Base-by-base conservation (phyloP, 257 asterid genomes). In the Cynanchum wilfordii region DNA sequence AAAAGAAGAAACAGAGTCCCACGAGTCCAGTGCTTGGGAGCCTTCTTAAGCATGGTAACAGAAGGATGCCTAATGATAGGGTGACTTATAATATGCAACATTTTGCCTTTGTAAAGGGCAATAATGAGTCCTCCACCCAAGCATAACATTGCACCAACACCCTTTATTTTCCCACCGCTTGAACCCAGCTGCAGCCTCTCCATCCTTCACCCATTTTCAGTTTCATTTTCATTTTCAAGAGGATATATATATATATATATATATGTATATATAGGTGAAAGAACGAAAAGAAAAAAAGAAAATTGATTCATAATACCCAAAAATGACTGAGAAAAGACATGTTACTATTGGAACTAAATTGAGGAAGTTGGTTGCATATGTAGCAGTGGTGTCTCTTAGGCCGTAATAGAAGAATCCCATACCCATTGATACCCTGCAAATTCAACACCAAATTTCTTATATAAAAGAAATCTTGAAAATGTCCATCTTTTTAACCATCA, bases 351-450 rank as follows among this genome's bases (percentile, higher is more conserved):
- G 95, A 59, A 90, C 58, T 16, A 86, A 86, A 71, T 83, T 87
- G 29, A 84, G 82, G 57, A 87, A 87, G 63, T 86, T 87, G 29
- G 93, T 76, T 38, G 95, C 96, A 77, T 88, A 90, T 51, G 96
- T 84, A 17, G 96, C 95, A 9, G 89, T 77, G 5, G 95, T 90
- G 60, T 88, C 89, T 33, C 77, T 78, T n/a, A 90, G 62, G n/a
- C 95, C 96, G 60, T 85, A 87, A 40, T 88, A 84, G 81, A 87
- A 88, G 3, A 88, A 54, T 62, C 89, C 89, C 88, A 87, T 75
- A 0, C 89, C 93, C 89, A 84, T 79, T 15, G 81, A 29, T 67
- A 86, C 81, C 82, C 96, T 90, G 84, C 75, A 76, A 44, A 5
- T 7, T 71, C 19, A 49, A 40, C 45, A 40, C 10, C 10, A 30